A percentile compares a stretch with the other conserved stretches of the same genome.
phyloP scores from a whole-genome alignment of 2,329 filamentous ascomycete species.

The Herpotrichia juniperi region DNA sequence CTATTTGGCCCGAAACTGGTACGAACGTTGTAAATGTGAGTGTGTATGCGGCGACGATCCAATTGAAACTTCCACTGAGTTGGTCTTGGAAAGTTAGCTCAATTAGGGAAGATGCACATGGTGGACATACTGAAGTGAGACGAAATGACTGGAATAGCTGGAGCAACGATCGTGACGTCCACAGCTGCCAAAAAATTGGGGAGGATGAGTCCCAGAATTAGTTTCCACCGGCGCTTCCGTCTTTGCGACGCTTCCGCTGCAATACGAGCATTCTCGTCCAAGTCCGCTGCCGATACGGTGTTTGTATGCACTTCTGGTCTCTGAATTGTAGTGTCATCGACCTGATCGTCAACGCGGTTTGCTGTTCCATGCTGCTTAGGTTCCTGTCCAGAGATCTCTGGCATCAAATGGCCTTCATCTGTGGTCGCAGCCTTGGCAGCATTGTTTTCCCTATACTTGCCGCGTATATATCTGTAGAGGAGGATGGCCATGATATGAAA shows the following conservation, averaged over 20 bases:
- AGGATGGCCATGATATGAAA: conserved; percentile 27
- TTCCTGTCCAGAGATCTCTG: conserved; percentile 17
- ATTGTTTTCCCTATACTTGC: conserved; percentile 27
- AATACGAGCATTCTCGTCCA: conserved; percentile 15
- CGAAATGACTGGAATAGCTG: conserved; percentile 67
- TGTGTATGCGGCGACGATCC: conserved; percentile 73
- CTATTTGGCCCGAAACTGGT: conserved; percentile 68
- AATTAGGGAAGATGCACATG: background rate
- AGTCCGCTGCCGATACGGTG: background rate
- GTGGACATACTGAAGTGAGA: conserved; percentile 63
- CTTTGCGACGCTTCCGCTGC: conserved; percentile 16
- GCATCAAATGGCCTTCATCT: conserved; percentile 30
- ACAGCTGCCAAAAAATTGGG: conserved; percentile 68
- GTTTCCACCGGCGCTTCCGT: conserved; percentile 61
- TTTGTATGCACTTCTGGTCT: background rate
- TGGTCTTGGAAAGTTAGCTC: conserved; percentile 47
- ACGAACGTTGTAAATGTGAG: conserved; percentile 71
- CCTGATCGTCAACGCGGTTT: background rate
- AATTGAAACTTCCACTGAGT: conserved; percentile 59
- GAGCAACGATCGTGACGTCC: conserved; percentile 69
- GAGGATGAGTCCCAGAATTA: conserved; percentile 64
- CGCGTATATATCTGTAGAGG: conserved; percentile 32
- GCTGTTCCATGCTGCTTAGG: background rate
- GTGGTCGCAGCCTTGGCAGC: conserved; percentile 19
- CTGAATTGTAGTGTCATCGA: background rate